phyloP scores from a whole-genome alignment of 352 stramenopile genomes.

The Thalassiosira exigua region DNA sequence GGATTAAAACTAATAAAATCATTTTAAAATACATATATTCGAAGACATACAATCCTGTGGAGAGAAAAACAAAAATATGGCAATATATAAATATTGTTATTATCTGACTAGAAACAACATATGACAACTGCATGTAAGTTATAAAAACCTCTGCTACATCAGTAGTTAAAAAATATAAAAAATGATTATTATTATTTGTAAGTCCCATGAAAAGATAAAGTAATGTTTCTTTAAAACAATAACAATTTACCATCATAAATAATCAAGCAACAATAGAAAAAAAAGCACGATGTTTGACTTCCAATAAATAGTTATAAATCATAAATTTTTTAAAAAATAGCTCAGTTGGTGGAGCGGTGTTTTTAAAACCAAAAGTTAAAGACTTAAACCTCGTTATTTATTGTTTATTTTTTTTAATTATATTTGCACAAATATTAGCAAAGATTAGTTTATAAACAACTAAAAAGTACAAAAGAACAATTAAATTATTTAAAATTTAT shows the following conservation, averaged over 20 bases:
- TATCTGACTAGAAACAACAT: slow-evolving; percentile 9
- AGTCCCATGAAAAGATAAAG: slow-evolving; percentile 24
- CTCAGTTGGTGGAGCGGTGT: slow-evolving; percentile 36
- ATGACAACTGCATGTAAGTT: slow-evolving; percentile 2
- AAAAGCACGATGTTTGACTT: slow-evolving; percentile 24
- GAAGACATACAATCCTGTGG: not conserved
- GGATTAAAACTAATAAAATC: slow-evolving; percentile 7
- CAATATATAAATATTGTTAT: slow-evolving; percentile 39
- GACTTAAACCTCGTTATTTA: slow-evolving; percentile 59
- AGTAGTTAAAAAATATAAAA: slow-evolving; percentile 25
- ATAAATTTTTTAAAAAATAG: slow-evolving; percentile 40
- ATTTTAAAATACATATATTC: slow-evolving; percentile 47
- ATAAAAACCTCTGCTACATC: slow-evolving; percentile 21
- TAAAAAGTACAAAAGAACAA: no score
- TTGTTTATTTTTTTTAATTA: slow-evolving; percentile 53
- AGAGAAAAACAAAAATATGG: slow-evolving; percentile 23
- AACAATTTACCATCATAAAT: slow-evolving; percentile 7
- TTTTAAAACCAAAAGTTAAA: slow-evolving; percentile 42
- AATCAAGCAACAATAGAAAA: slow-evolving; percentile 17
- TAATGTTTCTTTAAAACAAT: slow-evolving; percentile 19
- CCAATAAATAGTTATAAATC: slow-evolving; percentile 28
- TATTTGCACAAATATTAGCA: slow-evolving; percentile 35
- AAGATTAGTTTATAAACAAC: no score
- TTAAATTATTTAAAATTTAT: no score
- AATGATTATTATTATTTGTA: slow-evolving; percentile 9